Evolutionary conservation across 371 early-diverging fungal genomes (phyloP), one percentile per base, ranked within the genome.

Genomic region (Phascolomyces articulosus): DNA sequence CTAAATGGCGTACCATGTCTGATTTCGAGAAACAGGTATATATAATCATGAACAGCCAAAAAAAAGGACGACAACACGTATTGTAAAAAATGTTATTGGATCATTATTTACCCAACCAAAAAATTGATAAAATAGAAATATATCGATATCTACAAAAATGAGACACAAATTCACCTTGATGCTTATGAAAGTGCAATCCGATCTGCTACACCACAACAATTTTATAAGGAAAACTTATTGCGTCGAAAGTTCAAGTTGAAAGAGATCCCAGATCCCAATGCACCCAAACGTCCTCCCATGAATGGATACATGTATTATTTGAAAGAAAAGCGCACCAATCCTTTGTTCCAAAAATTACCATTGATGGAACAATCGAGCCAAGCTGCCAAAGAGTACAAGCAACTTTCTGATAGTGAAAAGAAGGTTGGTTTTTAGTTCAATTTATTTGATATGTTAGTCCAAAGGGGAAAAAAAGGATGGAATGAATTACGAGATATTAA

Each of bases 211-310:
- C 78, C 85, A 21, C 72, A 75, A n/a, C 79, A 85, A 63, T 70
- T 78, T 64, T 63, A 70, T 48, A 70, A 72, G 23, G 87, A 87
- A 63, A 87, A 87, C 58, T 16, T 64, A 41, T 72, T 84, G 34
- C 78, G 87, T 65, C 71, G 65, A 29, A 72, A 78, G 29, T 81
- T 82, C 59, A 79, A 81, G 21, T 69, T 82, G 65, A 55, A 69
- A 4, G 40, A 76, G 29, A 71, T 90, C 28, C 83, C 75, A 67
- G 89, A 90, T 63, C 91, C 91, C 51, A 82, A 77, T 26, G 77
- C 78, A 23, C 91, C 91, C 41, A 87, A 85, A 74, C 78, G 79
- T 9, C 87, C 89, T 7, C 2, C 27, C 9, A 47, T 62, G 54
- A 72, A 77, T 38, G 66, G 72, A 1, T 90, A 69, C 54, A 61